Base-by-base conservation (phyloP, 805 yeast species). In the Cyberlindnera mrakii region DNA sequence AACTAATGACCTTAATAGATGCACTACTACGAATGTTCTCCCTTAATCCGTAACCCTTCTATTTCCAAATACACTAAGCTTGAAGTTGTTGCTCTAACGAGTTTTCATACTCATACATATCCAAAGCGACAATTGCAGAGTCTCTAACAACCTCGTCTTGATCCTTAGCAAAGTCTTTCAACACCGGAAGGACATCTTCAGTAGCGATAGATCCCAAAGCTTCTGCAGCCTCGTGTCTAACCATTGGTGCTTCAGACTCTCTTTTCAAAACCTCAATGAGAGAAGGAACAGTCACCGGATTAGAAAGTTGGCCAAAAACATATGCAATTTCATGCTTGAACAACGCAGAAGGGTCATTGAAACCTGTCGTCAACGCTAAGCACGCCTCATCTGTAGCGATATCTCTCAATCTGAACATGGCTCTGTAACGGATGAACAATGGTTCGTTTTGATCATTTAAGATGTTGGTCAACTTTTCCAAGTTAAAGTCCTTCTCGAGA, bases 191-290 rank as follows among this genome's bases (percentile, higher is more conserved):
- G 32, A 91, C 96, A 46, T 91, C 97, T 57, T 87, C 96, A 9
- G 97, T 87, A 23, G 96, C 98, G 62, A 93, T 93, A 25, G 96
- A 78, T 23, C 99, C 99, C 56, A 95, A 74, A 20, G 99, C 99
- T 69, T 93, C 99, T 20, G 98, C 99, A 45, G 98, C 99, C 70
- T 93, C 99, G 63, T 93, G 99, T 69, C 99, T 84, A 30, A 95
- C 99, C 99, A 93, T 93, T 50, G 95, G 96, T 41, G 95, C 98
- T 70, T 93, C 96, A 14, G 66, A 59, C 46, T 73, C 77, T 63
- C 86, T 78, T 54, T 80, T 80, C 55, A 95, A 75, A 3, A 93
- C 88, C 66, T 86, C 81, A 45, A 88, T 75, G 49, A 95, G 76
- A 17, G 91, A 72, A 33, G 97, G 96, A 30, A 93, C 95, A 32